Conservation (phyloP, 768 basidiomycete genomes). For the Phylloporus rhodoxanthus region DNA sequence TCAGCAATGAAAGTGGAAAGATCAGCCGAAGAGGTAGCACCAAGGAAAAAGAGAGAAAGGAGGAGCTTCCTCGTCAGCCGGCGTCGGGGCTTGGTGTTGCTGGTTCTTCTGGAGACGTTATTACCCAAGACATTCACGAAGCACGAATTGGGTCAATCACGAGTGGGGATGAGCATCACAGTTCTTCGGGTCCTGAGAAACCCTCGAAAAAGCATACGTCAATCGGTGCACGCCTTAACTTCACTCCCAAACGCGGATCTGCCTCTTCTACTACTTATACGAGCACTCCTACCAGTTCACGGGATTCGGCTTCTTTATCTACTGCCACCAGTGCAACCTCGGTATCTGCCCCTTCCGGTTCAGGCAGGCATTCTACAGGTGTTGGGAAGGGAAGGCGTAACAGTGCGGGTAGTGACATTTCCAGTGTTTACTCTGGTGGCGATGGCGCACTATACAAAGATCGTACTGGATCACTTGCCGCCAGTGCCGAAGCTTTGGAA, state of each 20-base stretch:
- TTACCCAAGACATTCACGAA: constrained; percentile 38
- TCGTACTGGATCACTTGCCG: constrained; percentile 56
- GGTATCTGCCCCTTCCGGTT: constrained; percentile 51
- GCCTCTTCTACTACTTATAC: constrained; percentile 85
- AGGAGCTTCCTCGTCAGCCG: constrained; percentile 22
- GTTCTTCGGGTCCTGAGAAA: constrained; percentile 49
- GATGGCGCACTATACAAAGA: constrained; percentile 63
- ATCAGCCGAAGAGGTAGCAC: constrained; percentile 34
- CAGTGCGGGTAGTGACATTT: constrained; percentile 83
- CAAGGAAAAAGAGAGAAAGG: constrained; percentile 44
- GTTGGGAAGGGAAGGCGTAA: constrained; percentile 61
- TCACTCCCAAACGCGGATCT: constrained; percentile 83
- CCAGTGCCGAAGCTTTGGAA: constrained; percentile 54
- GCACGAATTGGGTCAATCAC: constrained; percentile 36
- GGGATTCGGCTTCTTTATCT: constrained; percentile 82
- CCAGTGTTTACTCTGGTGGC: constrained; percentile 59
- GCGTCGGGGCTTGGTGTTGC: constrained; percentile 32
- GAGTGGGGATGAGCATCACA: constrained; percentile 55
- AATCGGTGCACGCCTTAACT: constrained; percentile 58
- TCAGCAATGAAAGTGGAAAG: constrained; percentile 37
- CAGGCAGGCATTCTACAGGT: constrained; percentile 65
- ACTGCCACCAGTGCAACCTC: constrained; percentile 74
- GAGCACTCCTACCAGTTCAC: constrained; percentile 74
- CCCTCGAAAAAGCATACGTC: constrained; percentile 60
- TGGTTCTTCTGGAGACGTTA: constrained; percentile 29